These are phyloP conservation scores for Hypoxylon cercidicola DNA, from an alignment of 495 filamentous ascomycete species.

Conservation along the genomic window DNA sequence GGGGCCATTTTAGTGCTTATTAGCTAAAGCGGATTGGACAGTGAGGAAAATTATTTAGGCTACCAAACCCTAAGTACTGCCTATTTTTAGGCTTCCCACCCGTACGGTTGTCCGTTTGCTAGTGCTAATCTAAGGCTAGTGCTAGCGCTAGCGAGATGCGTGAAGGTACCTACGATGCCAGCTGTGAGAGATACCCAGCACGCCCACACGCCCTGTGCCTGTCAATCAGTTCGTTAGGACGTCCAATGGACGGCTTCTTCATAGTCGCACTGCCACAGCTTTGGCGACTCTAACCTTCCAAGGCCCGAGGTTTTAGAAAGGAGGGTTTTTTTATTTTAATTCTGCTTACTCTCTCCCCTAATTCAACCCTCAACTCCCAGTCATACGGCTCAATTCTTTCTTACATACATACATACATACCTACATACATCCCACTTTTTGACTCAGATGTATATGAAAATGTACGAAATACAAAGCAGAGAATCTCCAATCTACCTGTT, in stretches of 20 bases:
- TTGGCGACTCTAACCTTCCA: neutral
- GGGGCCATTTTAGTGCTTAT: slow-evolving; percentile 6
- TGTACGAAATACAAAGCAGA: neutral
- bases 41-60: neutral
- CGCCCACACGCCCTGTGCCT: slow-evolving; percentile 1
- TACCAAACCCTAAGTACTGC: neutral
- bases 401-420: neutral
- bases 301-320: too few species aligned
- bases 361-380: neutral
- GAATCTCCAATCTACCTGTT: neutral
- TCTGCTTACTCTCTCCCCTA: neutral
- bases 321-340: neutral
- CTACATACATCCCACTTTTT: slow-evolving; percentile 20
- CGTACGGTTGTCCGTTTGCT: neutral
- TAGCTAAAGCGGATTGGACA: neutral
- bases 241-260: neutral
- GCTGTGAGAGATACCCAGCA: too few species aligned
- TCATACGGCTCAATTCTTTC: neutral
- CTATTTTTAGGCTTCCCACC: slow-evolving; percentile 1
- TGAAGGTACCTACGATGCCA: neutral
- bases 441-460: neutral
- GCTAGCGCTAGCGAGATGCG: too few species aligned
- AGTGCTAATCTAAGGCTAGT: too few species aligned
- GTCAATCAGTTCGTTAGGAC: slow-evolving; percentile 1
- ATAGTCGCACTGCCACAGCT: slow-evolving; percentile 30